These are phyloP conservation scores for Fusarium siculi DNA, from an alignment of 2,329 filamentous ascomycete genomes.

Conservation along the genomic window DNA sequence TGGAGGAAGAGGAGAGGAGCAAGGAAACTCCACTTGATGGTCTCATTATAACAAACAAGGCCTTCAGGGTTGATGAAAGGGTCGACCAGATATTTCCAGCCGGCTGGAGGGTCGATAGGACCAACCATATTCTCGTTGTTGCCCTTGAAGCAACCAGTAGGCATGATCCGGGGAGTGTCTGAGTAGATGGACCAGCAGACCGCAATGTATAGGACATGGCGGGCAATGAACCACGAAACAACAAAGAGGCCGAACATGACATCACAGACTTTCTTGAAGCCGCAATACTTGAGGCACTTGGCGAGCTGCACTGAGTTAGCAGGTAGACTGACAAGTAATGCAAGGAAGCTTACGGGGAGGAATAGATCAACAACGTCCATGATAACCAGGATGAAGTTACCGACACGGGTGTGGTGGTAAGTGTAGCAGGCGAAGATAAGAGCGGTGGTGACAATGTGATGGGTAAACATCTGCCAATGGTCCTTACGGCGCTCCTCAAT, in stretches of 20 bases:
- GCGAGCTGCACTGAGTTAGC: constrained; percentile 77
- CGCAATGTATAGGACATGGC: constrained; percentile 82
- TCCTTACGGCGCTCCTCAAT: constrained; percentile 96
- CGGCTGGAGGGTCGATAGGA: constrained; percentile 61
- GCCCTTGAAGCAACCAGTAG: constrained; percentile 77
- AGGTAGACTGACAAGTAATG: constrained; percentile 73
- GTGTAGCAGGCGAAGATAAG: constrained; percentile 86
- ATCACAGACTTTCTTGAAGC: constrained; percentile 81
- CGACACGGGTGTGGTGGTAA: constrained; percentile 87
- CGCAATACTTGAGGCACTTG: constrained; percentile 93
- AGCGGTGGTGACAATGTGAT: constrained; percentile 88
- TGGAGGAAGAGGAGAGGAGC: constrained; percentile 81
- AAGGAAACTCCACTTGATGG: constrained; percentile 81
- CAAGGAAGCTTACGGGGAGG: constrained; percentile 82
- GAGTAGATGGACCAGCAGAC: constrained; percentile 76
- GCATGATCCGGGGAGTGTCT: constrained; percentile 42
- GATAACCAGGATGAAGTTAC: constrained; percentile 86
- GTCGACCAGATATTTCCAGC: constrained; percentile 73
- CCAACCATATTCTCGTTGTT: constrained; percentile 64
- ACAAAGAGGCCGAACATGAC: constrained; percentile 87
- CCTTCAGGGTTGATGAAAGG: constrained; percentile 79
- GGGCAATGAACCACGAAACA: constrained; percentile 82
- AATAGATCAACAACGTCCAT: constrained; percentile 96
- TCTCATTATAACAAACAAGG: constrained; percentile 80
- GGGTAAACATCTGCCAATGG: constrained; percentile 93